phyloP scores from a whole-genome alignment of 202 grass and related monocot species.

The Setaria viridis region DNA sequence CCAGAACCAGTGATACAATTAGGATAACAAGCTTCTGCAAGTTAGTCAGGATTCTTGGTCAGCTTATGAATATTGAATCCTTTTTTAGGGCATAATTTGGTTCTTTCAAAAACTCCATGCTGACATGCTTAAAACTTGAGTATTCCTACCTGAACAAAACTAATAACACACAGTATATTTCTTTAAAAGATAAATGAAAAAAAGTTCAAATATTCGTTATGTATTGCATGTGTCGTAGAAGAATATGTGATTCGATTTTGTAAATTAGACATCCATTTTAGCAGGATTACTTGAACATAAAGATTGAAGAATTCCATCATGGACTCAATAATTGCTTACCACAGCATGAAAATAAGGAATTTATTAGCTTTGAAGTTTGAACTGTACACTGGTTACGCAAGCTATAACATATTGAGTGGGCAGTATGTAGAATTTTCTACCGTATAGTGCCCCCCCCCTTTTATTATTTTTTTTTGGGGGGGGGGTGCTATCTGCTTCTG shows the following conservation, averaged over 20 bases:
- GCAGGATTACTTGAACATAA: neutral
- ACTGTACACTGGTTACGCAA: neutral
- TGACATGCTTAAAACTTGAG: neutral
- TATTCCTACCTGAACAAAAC: neutral
- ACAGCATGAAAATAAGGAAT: neutral
- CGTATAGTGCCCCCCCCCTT: neutral
- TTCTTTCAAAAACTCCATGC: neutral
- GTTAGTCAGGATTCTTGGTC: neutral
- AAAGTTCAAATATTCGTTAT: neutral
- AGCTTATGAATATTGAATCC: neutral
- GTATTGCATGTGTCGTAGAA: neutral
- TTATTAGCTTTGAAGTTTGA: neutral
- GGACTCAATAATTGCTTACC: neutral
- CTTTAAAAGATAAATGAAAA: neutral
- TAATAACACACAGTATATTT: neutral
- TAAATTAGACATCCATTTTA: neutral
- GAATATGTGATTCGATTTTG: neutral
- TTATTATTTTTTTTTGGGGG: too few species aligned
- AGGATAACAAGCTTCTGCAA: slow-evolving; percentile 55
- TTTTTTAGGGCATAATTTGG: neutral
- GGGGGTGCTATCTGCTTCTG: neutral
- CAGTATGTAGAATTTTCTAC: neutral
- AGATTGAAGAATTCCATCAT: neutral
- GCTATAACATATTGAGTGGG: neutral
- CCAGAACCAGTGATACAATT: slow-evolving; percentile 42